Conservation (phyloP, 164 flowering plant species). For the Dillenia suffruticosa region DNA sequence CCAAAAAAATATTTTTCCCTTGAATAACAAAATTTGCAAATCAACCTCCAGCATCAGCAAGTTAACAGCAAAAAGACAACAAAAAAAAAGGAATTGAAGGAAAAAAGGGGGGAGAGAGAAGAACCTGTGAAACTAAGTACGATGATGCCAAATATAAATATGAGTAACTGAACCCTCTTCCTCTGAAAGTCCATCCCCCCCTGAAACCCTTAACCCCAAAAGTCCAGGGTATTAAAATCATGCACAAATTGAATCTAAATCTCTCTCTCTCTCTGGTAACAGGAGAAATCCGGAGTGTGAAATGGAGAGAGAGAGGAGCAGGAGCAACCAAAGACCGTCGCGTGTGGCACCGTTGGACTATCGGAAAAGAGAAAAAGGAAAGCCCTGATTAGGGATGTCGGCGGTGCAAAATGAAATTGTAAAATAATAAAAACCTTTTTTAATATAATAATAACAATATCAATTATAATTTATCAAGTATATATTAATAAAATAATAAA, state of each 20-base stretch:
- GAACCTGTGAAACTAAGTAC: slow-evolving; percentile 77
- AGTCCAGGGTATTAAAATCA: slow-evolving; percentile 21
- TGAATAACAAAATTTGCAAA: background rate
- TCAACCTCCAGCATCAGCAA: background rate
- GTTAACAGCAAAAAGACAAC: background rate
- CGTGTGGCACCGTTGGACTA: too few species aligned
- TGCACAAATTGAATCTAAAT: slow-evolving; percentile 26
- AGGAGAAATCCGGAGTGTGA: too few species aligned
- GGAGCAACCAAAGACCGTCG: too few species aligned
- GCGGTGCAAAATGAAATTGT: too few species aligned
- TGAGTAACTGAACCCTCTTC: slow-evolving; percentile 48
- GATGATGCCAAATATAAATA: slow-evolving; percentile 47
- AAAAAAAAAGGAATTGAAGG: background rate
- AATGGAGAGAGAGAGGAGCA: too few species aligned
- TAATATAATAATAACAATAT: too few species aligned
- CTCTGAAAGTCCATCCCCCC: slow-evolving; percentile 39
- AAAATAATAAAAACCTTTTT: too few species aligned
- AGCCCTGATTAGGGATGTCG: too few species aligned
- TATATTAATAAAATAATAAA: too few species aligned
- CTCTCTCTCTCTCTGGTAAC: too few species aligned
- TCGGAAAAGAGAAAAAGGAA: too few species aligned
- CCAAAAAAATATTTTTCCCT: background rate
- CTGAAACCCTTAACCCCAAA: slow-evolving; percentile 6
- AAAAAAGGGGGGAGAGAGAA: background rate
- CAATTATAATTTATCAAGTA: too few species aligned